Base-by-base conservation (phyloP, 2,329 filamentous ascomycete species). In the Davidsoniella virescens region DNA sequence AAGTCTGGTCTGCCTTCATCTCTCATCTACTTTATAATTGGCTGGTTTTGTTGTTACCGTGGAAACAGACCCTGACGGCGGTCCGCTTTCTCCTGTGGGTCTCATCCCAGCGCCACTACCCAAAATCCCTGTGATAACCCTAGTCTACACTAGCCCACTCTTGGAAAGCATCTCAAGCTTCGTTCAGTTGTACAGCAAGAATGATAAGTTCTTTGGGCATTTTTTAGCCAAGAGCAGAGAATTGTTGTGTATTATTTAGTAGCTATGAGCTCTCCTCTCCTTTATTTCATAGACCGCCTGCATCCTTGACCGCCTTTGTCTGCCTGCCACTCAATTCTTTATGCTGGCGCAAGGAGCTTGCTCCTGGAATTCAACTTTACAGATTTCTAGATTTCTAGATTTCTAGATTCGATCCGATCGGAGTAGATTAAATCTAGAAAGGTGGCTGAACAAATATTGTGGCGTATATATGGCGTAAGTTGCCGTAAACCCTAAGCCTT, bases 41-140 rank as follows among this genome's bases (percentile, higher is more conserved):
- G 36, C 29, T 47, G 44, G 44, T 59, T 33, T 8, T 55, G 55
- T 50, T 44, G 52, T 52, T 53, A 43, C 52, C 41, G 42, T 48
- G 44, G 49, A 49, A 53, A 53, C 53, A 47, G 54, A 49, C 55
- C 56, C 26, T 26, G 25, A 33, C 39, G n/a, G 33, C 45, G 33
- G 42, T 25, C 41, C 44, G 44, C 44, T 44, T 33, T 25, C 38
- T 49, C 18, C 20, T 49, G 26, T 44, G 46, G 45, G 44, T 42
- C 45, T 38, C 29, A 45, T 42, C 51, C 36, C 46, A 38, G 39
- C 52, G 47, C 53, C 45, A 50, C 44, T 48, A 33, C 10, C 29
- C 16, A 9, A 36, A 6, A 40, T 39, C 50, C 47, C 37, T 49
- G 47, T 20, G 12, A 25, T 23, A 38, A 39, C 33, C 26, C 38